These are phyloP conservation scores for Hypomontagnella monticulosa DNA, from an alignment of 495 filamentous ascomycete genomes.

Conservation along the genomic window DNA sequence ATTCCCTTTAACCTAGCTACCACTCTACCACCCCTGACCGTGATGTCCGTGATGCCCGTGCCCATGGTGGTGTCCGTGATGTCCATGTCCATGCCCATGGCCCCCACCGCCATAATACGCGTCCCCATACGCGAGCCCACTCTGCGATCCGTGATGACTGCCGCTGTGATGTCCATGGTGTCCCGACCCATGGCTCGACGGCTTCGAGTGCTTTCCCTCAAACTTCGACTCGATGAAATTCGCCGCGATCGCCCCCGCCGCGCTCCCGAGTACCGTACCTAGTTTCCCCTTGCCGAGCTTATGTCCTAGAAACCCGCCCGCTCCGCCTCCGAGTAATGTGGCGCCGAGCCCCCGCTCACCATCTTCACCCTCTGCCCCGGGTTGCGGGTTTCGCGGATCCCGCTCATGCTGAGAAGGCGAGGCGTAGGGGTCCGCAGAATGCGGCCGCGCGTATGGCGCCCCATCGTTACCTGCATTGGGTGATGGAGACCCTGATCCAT, in stretches of 20 bases:
- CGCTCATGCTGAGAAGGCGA: conserved; percentile 25
- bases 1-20: not conserved
- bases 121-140: too few species aligned
- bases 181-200: too few species aligned
- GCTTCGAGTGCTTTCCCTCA: conserved; percentile 45
- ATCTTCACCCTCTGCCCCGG: conserved; percentile 45
- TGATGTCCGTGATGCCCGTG: conserved; percentile 28
- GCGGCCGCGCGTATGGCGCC: conserved; percentile 24
- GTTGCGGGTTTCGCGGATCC: conserved; percentile 18
- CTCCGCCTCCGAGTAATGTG: conserved; percentile 63
- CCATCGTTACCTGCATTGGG: conserved; percentile 1
- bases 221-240: conserved; percentile 62
- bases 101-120: too few species aligned
- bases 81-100: conserved; percentile 9
- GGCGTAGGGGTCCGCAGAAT: conserved; percentile 39
- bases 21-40: conserved; percentile 21
- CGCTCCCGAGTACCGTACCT: conserved; percentile 59
- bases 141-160: conserved; percentile 22
- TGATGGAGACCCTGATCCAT: not conserved
- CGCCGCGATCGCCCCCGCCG: conserved; percentile 66
- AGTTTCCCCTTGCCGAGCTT: conserved; percentile 57
- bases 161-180: conserved; percentile 20
- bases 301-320: conserved; percentile 62
- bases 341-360: conserved; percentile 64
- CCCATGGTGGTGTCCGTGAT: conserved; percentile 1